Base-by-base conservation (phyloP, 2,329 filamentous ascomycete genomes). In the Cladorrhinum sp. region DNA sequence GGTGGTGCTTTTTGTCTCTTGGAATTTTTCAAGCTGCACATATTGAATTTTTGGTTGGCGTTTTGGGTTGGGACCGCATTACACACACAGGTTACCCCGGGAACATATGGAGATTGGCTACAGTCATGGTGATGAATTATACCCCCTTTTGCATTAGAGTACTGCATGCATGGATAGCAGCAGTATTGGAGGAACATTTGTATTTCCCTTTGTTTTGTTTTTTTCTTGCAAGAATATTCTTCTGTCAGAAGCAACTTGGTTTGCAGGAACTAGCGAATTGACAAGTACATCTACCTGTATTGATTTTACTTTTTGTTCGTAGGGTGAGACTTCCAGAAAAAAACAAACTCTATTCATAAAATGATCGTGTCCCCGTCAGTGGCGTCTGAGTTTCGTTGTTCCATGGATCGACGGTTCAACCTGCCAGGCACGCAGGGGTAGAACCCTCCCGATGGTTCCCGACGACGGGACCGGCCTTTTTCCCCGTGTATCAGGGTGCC, bases 1-100 rank as follows among this genome's bases (percentile, higher is more conserved):
- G n/a, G n/a, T n/a, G n/a, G n/a, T n/a, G 27, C 16, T 57, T 59
- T 60, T 59, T 62, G 57, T 24, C 52, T 63, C 58, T 52, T 36
- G 7, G 5, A n/a, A 50, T 52, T 56, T 54, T 27, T n/a, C 5
- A 41, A 13, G 6, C 18, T 18, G 16, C 41, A 18, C n/a, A 41
- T n/a, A 13, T 45, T 45, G 16, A 7, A 18, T 45, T 45, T 45
- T 20, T 45, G 18, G 41, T 8, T 55, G 29, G 60, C 32, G 23
- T 57, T 57, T 60, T 36, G 49, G 48, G 32, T 53, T 32, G 41
- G 41, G 20, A 45, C 18, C 54, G 24, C 27, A 49, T 48, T n/a
- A n/a, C 38, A 56, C 38, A 56, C 53, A 51, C 50, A 51, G 3
- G 25, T 48, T 25, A 20, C 3, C 41, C 24, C 48, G n/a, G 32